Evolutionary conservation across 192 early-diverging fungal genomes (phyloP).

Genomic region (Coemansia sp.): DNA sequence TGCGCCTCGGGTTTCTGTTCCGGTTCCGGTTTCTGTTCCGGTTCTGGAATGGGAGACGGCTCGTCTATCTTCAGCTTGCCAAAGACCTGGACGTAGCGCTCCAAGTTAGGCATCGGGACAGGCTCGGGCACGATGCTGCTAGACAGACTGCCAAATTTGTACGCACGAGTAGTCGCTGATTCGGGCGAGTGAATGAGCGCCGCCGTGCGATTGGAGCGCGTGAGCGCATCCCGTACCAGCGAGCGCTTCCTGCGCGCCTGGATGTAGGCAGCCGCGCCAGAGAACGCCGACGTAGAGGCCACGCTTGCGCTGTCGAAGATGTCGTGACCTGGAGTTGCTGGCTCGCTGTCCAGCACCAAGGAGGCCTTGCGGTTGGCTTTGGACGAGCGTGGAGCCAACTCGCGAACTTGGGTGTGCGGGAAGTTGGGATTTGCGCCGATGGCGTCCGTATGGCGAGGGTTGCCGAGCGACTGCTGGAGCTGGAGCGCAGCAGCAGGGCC

Average conservation of each 20-base stretch:
- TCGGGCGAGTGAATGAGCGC: slow-evolving; percentile 23
- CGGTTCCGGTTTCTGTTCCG: not conserved
- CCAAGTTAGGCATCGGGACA: slow-evolving; percentile 46
- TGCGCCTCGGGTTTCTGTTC: not conserved
- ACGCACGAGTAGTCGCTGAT: not conserved
- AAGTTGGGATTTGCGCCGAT: slow-evolving; percentile 12
- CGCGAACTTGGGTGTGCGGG: slow-evolving; percentile 40
- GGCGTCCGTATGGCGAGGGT: not conserved
- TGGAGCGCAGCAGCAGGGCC: not conserved
- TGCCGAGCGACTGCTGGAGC: not conserved
- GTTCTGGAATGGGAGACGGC: slow-evolving; percentile 6
- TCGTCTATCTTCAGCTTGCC: slow-evolving; percentile 40
- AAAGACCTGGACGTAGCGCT: slow-evolving; percentile 47
- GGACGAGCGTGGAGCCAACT: slow-evolving; percentile 36
- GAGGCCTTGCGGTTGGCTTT: slow-evolving; percentile 40
- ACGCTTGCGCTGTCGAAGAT: not conserved
- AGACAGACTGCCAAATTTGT: not conserved
- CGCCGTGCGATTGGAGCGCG: slow-evolving; percentile 23
- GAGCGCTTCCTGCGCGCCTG: slow-evolving; percentile 32
- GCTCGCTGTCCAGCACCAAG: slow-evolving; percentile 20
- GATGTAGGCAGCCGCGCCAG: slow-evolving; percentile 23
- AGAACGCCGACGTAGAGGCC: slow-evolving; percentile 12
- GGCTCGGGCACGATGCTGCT: not conserved
- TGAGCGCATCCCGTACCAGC: slow-evolving; percentile 34
- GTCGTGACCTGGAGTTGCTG: not conserved